phyloP scores from a whole-genome alignment of 176 grass and related monocot genomes.

The Canna indica region DNA sequence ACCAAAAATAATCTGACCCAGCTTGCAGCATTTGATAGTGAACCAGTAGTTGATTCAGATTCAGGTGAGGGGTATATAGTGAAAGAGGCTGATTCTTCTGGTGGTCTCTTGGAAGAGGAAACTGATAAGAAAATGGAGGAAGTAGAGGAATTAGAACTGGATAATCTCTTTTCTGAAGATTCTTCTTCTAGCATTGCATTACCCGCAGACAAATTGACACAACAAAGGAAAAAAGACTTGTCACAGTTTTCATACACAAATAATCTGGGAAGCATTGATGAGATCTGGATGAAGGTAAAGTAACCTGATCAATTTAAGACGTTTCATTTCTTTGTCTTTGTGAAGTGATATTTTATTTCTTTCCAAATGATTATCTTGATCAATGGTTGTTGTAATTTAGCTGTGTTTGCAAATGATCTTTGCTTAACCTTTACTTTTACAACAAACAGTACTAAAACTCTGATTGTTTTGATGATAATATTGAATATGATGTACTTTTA shows the following conservation, averaged over 20 bases:
- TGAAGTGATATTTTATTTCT: background rate
- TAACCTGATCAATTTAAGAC: background rate
- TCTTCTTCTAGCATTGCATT: slow-evolving; percentile 39
- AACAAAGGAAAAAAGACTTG: slow-evolving; percentile 51
- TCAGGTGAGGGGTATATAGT: slow-evolving; percentile 33
- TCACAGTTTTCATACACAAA: slow-evolving; percentile 50
- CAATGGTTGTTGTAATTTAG: background rate
- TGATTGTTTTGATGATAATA: background rate
- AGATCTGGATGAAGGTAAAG: slow-evolving; percentile 86
- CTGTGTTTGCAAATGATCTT: background rate
- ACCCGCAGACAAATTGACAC: slow-evolving; percentile 46
- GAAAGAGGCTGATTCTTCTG: slow-evolving; percentile 14
- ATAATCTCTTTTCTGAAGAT: slow-evolving; percentile 73
- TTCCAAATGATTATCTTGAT: slow-evolving; percentile 3
- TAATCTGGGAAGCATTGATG: slow-evolving; percentile 83
- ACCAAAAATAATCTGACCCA: slow-evolving; percentile 15
- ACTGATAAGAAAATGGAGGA: slow-evolving; percentile 34
- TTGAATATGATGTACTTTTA: background rate
- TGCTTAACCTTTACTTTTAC: background rate
- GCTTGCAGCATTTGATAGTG: slow-evolving; percentile 23
- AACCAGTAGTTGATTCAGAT: slow-evolving; percentile 25
- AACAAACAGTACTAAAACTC: background rate
- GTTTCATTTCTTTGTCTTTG: background rate
- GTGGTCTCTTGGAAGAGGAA: slow-evolving; percentile 13
- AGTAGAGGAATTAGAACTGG: slow-evolving; percentile 72